These are phyloP conservation scores for Oryza meridionalis DNA, from an alignment of 176 grass and related monocot genomes.

Conservation along the genomic window DNA sequence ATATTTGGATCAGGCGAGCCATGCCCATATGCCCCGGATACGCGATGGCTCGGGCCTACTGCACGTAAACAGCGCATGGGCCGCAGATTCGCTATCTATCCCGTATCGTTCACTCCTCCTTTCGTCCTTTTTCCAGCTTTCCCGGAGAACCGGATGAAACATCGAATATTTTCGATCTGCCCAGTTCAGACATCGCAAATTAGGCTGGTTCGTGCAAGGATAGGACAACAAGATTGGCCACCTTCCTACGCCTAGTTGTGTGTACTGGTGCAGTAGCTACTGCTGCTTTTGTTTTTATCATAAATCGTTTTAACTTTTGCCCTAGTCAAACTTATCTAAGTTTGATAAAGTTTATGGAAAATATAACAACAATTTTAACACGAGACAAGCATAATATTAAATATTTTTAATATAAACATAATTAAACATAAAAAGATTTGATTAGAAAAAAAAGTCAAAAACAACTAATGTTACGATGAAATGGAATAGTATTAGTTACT, in stretches of 20 bases:
- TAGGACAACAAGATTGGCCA: background rate
- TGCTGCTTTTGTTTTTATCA: too few relatives aligned
- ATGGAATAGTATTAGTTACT: too few relatives aligned
- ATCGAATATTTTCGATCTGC: background rate
- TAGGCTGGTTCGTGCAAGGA: constrained; percentile 1
- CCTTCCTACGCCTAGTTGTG: background rate
- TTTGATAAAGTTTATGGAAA: too few relatives aligned
- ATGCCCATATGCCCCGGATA: background rate
- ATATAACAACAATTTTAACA: too few relatives aligned
- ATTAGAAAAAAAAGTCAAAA: too few relatives aligned
- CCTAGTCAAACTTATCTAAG: too few relatives aligned
- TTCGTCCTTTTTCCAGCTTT: constrained; percentile 28
- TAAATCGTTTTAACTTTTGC: too few relatives aligned
- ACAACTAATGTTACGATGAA: too few relatives aligned
- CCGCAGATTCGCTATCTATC: background rate
- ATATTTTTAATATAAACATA: too few relatives aligned
- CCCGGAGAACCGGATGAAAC: background rate
- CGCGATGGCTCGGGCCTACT: background rate
- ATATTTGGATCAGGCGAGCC: background rate
- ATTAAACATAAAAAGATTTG: too few relatives aligned
- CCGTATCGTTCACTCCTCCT: background rate
- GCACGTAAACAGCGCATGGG: constrained; percentile 25
- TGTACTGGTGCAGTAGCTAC: background rate
- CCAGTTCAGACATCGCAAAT: background rate
- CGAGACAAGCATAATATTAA: too few relatives aligned